Conservation (phyloP, 345 rosid species). For the Microthlaspi erraticum region DNA sequence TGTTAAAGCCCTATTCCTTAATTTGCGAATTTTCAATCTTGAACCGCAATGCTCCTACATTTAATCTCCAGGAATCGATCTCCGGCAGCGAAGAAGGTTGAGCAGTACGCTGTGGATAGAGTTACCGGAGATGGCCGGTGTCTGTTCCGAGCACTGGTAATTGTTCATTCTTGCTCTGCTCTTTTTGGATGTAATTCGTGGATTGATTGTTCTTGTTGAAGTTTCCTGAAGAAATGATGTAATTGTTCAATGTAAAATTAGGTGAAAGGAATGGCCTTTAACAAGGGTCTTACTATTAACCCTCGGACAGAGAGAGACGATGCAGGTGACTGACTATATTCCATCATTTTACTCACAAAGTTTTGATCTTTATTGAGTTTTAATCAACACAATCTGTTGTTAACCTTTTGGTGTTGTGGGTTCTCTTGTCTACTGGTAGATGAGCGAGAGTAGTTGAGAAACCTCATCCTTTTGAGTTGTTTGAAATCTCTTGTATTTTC, state of each 20-base stretch:
- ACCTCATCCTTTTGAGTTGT: constrained; percentile 3
- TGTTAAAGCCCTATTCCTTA: not conserved
- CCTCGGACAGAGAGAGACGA: constrained; percentile 71
- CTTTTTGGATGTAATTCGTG: not conserved
- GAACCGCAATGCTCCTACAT: too few relatives aligned
- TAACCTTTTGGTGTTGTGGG: constrained; percentile 1
- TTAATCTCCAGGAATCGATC: constrained; percentile 49
- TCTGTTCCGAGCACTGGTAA: constrained; percentile 89
- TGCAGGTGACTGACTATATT: constrained; percentile 57
- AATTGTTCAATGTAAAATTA: constrained; percentile 37
- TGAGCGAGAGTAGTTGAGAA: not conserved
- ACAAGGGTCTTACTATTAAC: constrained; percentile 68
- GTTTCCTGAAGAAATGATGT: constrained; percentile 15
- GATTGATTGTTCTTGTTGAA: not conserved
- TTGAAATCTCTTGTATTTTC: not conserved
- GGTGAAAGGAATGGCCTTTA: constrained; percentile 97
- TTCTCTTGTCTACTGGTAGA: not conserved
- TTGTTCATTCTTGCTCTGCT: not conserved
- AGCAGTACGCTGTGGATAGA: constrained; percentile 69
- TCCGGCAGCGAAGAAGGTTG: constrained; percentile 63
- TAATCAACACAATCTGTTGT: not conserved
- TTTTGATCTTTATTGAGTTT: not conserved
- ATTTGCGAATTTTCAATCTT: not conserved
- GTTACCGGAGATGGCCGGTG: constrained; percentile 93
- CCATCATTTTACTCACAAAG: not conserved